Conservation (phyloP, 345 rosid genomes). For the Trapa bicornis region DNA sequence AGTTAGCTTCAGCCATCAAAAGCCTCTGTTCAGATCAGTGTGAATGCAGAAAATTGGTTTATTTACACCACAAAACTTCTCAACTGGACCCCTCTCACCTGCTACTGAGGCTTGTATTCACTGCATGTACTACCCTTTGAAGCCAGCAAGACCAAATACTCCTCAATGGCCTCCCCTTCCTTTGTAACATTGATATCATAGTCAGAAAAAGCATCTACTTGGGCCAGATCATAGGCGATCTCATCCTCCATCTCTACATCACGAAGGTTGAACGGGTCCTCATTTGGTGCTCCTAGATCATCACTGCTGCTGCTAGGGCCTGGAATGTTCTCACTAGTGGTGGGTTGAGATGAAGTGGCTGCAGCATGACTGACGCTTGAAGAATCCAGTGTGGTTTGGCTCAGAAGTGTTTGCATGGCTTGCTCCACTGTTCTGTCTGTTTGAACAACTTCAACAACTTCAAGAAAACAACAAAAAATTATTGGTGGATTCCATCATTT, state of each 20-base stretch:
- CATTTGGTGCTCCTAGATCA: constrained; percentile 13
- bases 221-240: constrained; percentile 44
- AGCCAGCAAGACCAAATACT: constrained; percentile 50
- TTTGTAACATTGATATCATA: constrained; percentile 56
- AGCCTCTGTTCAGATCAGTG: constrained; percentile 1
- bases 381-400: constrained; percentile 13
- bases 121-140: constrained; percentile 21
- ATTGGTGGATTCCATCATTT: neutral
- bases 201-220: constrained; percentile 46
- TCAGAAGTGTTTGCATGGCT: constrained; percentile 37
- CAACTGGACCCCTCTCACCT: neutral
- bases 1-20: neutral
- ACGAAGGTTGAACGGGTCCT: constrained; percentile 21
- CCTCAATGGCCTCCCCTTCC: constrained; percentile 66
- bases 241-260: constrained; percentile 73
- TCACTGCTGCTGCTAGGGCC: constrained; percentile 9
- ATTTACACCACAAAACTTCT: neutral
- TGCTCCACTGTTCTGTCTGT: constrained; percentile 40
- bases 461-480: constrained; percentile 1
- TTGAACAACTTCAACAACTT: constrained; percentile 47
- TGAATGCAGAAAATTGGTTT: neutral
- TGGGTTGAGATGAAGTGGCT: constrained; percentile 5
- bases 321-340: neutral
- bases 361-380: constrained; percentile 9
- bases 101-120: constrained; percentile 1